A percentile compares a stretch with the other conserved stretches of the same genome.
Evolutionary conservation across 164 flowering plant genomes (phyloP).

Genomic region (Stephania cephalantha): DNA sequence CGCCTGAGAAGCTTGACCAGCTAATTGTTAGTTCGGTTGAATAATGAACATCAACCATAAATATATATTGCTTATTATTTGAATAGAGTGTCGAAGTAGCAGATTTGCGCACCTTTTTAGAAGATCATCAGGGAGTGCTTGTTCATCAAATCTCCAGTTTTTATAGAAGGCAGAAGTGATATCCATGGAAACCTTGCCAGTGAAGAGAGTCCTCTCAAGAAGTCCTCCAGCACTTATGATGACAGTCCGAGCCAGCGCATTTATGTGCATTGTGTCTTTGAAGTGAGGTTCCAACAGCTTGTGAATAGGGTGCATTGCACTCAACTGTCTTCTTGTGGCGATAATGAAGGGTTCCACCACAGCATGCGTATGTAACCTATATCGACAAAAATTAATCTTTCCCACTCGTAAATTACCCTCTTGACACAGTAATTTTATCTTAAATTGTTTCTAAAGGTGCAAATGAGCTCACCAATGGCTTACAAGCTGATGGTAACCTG

Average conservation of each 20-base stretch:
- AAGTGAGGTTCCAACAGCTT: slow-evolving; percentile 60
- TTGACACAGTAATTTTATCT: no score
- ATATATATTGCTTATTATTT: no score
- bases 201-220: slow-evolving; percentile 41
- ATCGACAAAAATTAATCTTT: background rate
- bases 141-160: slow-evolving; percentile 55
- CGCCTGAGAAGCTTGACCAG: slow-evolving; percentile 24
- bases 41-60: no score
- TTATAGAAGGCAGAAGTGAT: slow-evolving; percentile 43
- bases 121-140: slow-evolving; percentile 65
- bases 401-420: no score
- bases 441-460: background rate
- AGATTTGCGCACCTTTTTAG: slow-evolving; percentile 40
- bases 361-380: slow-evolving; percentile 61
- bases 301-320: slow-evolving; percentile 66
- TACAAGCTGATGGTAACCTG: slow-evolving; percentile 48
- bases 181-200: slow-evolving; percentile 46
- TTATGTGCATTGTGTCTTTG: slow-evolving; percentile 65
- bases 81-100: no score
- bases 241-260: slow-evolving; percentile 46
- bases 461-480: slow-evolving; percentile 45
- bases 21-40: no score
- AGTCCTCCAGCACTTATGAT: slow-evolving; percentile 53
- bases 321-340: slow-evolving; percentile 62
- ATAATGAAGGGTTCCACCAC: slow-evolving; percentile 64